Conservation (phyloP, 371 early-diverging fungal species). For the Lichtheimia corymbifera region DNA sequence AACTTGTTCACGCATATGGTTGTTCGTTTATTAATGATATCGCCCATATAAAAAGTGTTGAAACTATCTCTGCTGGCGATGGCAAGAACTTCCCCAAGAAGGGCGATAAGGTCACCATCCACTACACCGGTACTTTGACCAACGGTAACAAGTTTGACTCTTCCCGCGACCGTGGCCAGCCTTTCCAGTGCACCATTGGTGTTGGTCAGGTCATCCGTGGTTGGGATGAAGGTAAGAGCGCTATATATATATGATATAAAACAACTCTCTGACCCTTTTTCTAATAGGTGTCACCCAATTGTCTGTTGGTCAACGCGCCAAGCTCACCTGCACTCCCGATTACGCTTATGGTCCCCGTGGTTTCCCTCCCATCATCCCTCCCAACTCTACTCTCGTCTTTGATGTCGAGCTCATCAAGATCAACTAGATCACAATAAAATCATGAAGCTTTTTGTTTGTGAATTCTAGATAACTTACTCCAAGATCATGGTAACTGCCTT, state of each 20-base stretch:
- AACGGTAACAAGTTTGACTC: slow-evolving; percentile 88
- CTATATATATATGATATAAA: background rate
- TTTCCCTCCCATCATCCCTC: slow-evolving; percentile 75
- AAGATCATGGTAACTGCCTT: no score
- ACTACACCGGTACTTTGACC: slow-evolving; percentile 70
- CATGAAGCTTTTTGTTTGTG: no score
- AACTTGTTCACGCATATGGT: background rate
- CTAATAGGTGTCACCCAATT: slow-evolving; percentile 69
- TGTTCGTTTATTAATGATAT: background rate
- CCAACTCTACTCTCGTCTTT: slow-evolving; percentile 82
- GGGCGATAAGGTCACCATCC: slow-evolving; percentile 72
- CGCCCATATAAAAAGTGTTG: slow-evolving; percentile 24
- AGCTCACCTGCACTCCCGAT: slow-evolving; percentile 72
- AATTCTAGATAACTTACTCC: no score
- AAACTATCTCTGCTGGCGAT: slow-evolving; percentile 67
- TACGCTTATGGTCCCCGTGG: slow-evolving; percentile 76
- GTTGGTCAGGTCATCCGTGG: slow-evolving; percentile 93
- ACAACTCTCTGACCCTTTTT: background rate
- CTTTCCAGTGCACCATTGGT: slow-evolving; percentile 85
- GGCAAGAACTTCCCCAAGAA: slow-evolving; percentile 83
- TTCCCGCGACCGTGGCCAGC: slow-evolving; percentile 75
- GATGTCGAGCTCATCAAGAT: slow-evolving; percentile 81
- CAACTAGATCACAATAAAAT: slow-evolving; percentile 45
- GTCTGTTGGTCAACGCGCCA: slow-evolving; percentile 76
- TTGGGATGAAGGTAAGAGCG: slow-evolving; percentile 61